phyloP scores from a whole-genome alignment of 805 yeast species.

The Lipomyces lipofer region DNA sequence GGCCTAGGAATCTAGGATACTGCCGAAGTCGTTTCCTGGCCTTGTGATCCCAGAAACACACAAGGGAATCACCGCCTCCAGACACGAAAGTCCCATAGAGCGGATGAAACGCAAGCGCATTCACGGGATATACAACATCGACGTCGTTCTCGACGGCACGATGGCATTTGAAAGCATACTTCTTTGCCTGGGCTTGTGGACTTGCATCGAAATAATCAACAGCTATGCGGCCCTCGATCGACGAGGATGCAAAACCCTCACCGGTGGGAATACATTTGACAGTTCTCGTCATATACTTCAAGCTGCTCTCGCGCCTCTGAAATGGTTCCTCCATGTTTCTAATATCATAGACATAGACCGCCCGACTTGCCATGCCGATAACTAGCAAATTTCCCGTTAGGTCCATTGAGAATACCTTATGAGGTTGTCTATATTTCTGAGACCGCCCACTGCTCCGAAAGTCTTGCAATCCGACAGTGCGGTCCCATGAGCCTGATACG shows the following conservation, averaged over 20 bases:
- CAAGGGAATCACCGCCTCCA: constrained; percentile 53
- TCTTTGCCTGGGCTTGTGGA: constrained; percentile 44
- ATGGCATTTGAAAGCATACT: constrained; percentile 84
- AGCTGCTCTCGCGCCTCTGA: constrained; percentile 59
- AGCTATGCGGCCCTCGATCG: constrained; percentile 81
- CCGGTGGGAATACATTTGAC: constrained; percentile 56
- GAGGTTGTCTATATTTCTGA: constrained; percentile 38
- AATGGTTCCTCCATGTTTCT: constrained; percentile 49
- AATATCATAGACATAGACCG: constrained; percentile 58
- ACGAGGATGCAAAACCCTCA: constrained; percentile 56
- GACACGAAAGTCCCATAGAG: constrained; percentile 47
- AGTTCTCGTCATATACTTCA: constrained; percentile 64
- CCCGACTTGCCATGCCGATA: constrained; percentile 55
- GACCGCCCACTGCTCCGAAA: constrained; percentile 36
- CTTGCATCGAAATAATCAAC: constrained; percentile 64
- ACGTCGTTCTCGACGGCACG: constrained; percentile 46
- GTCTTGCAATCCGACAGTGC: constrained; percentile 52
- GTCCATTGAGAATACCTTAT: constrained; percentile 67
- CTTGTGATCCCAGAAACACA: constrained; percentile 54
- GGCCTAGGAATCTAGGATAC: constrained; percentile 42
- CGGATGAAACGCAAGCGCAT: constrained; percentile 49
- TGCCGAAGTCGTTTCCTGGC: constrained; percentile 48
- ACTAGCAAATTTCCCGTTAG: constrained; percentile 48
- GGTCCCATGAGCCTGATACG: constrained; percentile 66
- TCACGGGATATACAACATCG: constrained; percentile 57